Evolutionary conservation across 768 basidiomycete species (phyloP).

Genomic region (Suillus bovinus): DNA sequence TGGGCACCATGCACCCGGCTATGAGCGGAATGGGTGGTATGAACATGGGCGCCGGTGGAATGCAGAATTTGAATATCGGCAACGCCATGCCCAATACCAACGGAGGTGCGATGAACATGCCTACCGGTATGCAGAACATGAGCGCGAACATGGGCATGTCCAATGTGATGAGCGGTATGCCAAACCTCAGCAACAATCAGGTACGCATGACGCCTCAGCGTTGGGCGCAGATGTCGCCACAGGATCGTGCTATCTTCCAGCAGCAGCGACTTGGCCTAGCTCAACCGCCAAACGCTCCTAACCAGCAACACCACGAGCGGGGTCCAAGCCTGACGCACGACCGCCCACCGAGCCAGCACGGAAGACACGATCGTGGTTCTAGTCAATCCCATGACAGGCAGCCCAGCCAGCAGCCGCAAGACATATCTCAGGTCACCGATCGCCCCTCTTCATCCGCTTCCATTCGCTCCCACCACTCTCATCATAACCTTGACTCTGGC

Average conservation of each 20-base stretch:
- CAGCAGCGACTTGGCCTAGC: conserved; percentile 25
- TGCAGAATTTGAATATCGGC: conserved; percentile 19
- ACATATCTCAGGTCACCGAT: conserved; percentile 14
- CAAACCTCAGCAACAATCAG: conserved; percentile 11
- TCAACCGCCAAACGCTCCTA: conserved; percentile 18
- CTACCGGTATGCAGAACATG: conserved; percentile 23
- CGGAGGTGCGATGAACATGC: conserved; percentile 24
- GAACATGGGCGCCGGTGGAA: conserved; percentile 23
- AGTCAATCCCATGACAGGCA: conserved; percentile 25
- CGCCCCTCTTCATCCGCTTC: conserved; percentile 30
- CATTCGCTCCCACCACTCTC: conserved; percentile 29
- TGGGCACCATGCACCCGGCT: conserved; percentile 25
- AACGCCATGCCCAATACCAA: conserved; percentile 17
- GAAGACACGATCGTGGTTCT: conserved; percentile 23
- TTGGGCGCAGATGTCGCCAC: conserved; percentile 29
- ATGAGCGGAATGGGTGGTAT: conserved; percentile 23
- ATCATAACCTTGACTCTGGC: conserved; percentile 21
- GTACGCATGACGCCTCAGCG: conserved; percentile 27
- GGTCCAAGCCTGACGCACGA: conserved; percentile 23
- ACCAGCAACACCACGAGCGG: conserved; percentile 22
- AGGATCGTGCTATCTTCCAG: conserved; percentile 30
- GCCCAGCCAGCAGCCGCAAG: conserved; percentile 10
- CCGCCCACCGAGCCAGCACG: conserved; percentile 26
- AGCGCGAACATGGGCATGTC: conserved; percentile 19
- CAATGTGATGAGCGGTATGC: conserved; percentile 12